Conservation (phyloP, 1,284 basidiomycete genomes). For the Leucoagaricus sp. region DNA sequence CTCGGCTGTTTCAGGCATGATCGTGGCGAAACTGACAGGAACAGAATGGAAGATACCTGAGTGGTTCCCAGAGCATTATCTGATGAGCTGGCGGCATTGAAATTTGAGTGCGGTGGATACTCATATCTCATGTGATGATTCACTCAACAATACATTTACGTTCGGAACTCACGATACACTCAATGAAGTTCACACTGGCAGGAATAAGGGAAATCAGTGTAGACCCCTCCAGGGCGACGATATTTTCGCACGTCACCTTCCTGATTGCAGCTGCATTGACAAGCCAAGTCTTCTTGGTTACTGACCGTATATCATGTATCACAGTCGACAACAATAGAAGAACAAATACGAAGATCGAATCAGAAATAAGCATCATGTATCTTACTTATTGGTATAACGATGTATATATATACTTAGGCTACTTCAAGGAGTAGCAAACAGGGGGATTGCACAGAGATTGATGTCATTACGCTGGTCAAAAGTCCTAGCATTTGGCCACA, state of each 20-base stretch:
- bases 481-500: constrained; percentile 46
- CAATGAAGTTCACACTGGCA: too few relatives aligned
- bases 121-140: too few relatives aligned
- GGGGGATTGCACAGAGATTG: not conserved
- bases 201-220: too few relatives aligned
- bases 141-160: too few relatives aligned
- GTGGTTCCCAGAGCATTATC: constrained; percentile 67
- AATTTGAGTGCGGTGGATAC: too few relatives aligned
- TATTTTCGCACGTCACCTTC: too few relatives aligned
- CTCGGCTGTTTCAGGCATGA: constrained; percentile 65
- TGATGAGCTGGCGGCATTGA: constrained; percentile 39
- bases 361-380: not conserved
- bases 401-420: not conserved
- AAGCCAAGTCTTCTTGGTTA: too few relatives aligned
- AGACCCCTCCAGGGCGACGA: too few relatives aligned
- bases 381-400: too few relatives aligned
- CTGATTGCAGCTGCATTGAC: too few relatives aligned
- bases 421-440: not conserved
- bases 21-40: constrained; percentile 51
- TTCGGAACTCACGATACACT: too few relatives aligned
- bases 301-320: not conserved
- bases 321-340: not conserved
- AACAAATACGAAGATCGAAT: not conserved
- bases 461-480: not conserved
- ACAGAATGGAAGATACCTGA: constrained; percentile 51